A percentile compares a stretch with the other conserved stretches of the same genome.
Evolutionary conservation across 306 rosid genomes (phyloP).

Genomic region (Malus domestica): DNA sequence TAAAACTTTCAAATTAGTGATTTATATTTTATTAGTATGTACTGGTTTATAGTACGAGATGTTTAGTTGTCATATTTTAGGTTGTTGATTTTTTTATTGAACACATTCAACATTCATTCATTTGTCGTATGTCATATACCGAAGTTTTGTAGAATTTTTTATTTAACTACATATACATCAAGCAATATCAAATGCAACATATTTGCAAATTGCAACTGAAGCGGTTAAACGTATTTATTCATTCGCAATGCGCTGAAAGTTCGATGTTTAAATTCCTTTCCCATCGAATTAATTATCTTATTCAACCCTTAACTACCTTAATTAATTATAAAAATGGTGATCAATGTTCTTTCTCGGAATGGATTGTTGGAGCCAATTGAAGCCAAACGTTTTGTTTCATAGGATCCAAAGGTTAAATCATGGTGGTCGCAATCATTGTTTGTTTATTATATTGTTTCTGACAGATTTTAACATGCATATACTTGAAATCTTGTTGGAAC

Average conservation of each 20-base stretch:
- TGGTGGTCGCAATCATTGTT: slow-evolving; percentile 49
- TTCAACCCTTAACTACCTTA: background rate
- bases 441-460: slow-evolving; percentile 33
- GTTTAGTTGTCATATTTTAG: background rate
- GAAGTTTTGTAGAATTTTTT: too few relatives aligned
- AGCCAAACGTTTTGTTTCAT: slow-evolving; percentile 14
- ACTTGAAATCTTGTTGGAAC: slow-evolving; percentile 25
- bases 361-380: slow-evolving; percentile 22
- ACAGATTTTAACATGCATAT: slow-evolving; percentile 23
- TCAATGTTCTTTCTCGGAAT: slow-evolving; percentile 7
- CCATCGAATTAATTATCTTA: background rate
- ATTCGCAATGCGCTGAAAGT: background rate
- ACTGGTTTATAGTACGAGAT: background rate
- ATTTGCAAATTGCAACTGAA: too few relatives aligned
- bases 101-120: too few relatives aligned
- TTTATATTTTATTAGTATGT: too few relatives aligned
- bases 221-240: too few relatives aligned
- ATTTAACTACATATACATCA: too few relatives aligned
- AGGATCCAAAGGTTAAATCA: slow-evolving; percentile 32
- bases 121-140: too few relatives aligned
- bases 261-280: background rate
- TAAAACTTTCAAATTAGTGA: too few relatives aligned
- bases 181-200: too few relatives aligned
- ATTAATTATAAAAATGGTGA: background rate
- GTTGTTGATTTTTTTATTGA: too few relatives aligned